phyloP scores from a whole-genome alignment of 352 stramenopile genomes.

The Phytophthora cryptogea region DNA sequence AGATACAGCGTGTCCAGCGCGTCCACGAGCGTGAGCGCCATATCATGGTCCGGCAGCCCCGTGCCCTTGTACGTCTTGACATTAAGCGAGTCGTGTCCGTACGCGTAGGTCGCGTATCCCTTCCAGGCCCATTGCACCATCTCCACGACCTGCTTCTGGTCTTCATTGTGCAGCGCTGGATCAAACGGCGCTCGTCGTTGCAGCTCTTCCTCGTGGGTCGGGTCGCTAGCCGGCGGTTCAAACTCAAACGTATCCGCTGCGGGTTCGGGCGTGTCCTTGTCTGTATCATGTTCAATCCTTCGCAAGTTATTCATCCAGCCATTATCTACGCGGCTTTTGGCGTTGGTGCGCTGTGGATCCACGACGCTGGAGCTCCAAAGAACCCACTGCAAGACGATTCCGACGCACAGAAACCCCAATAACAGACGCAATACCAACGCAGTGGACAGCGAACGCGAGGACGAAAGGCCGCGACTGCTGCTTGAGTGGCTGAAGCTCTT shows the following conservation, averaged over 20 bases:
- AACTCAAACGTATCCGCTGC: conserved; percentile 20
- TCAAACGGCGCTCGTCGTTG: conserved; percentile 49
- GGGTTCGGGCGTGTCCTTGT: conserved; percentile 17
- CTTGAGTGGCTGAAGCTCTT: conserved; percentile 22
- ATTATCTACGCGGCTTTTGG: conserved; percentile 17
- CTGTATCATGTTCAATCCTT: conserved; percentile 25
- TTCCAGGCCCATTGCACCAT: conserved; percentile 86
- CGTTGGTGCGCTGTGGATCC: conserved; percentile 4
- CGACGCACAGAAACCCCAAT: conserved; percentile 40
- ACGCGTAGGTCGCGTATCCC: conserved; percentile 72
- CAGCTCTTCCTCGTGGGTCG: conserved; percentile 39
- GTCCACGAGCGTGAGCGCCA: conserved; percentile 81
- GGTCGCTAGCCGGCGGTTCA: conserved; percentile 28
- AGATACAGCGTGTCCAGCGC: conserved; percentile 81
- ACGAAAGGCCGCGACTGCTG: conserved; percentile 2
- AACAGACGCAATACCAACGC: conserved; percentile 49
- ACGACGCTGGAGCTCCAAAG: conserved; percentile 42
- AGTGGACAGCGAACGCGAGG: conserved; percentile 26
- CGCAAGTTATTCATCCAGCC: conserved; percentile 51
- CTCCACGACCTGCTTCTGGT: conserved; percentile 61
- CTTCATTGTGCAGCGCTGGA: conserved; percentile 48
- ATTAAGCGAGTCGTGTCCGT: conserved; percentile 74
- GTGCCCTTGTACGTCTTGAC: conserved; percentile 61
- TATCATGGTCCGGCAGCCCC: conserved; percentile 64
- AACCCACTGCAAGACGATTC: conserved; percentile 52